Conservation (phyloP, 2,329 filamentous ascomycete species). For the Aspergillus jensenii region DNA sequence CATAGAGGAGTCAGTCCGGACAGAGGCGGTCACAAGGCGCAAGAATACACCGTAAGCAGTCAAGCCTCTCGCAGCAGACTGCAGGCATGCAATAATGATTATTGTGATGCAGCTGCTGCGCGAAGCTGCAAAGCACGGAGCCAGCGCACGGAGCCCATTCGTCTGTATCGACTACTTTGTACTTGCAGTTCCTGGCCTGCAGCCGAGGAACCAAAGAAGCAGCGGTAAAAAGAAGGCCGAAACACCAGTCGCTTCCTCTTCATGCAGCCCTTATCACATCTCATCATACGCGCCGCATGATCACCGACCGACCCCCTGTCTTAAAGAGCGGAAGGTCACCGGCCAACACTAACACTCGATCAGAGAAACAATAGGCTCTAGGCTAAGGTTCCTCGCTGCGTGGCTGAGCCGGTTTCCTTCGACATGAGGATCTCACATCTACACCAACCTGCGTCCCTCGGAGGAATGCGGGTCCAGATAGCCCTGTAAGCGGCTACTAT, state of each 20-base stretch:
- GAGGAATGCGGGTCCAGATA: background rate
- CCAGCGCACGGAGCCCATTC: background rate
- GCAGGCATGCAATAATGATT: background rate
- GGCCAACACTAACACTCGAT: background rate
- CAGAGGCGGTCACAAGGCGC: background rate
- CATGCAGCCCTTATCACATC: conserved; percentile 16
- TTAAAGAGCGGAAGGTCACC: background rate
- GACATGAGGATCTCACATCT: background rate
- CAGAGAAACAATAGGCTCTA: background rate
- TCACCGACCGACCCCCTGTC: background rate
- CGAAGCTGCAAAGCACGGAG: background rate
- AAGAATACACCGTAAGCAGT: background rate
- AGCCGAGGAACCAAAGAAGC: background rate
- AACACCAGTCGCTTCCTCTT: conserved; percentile 9
- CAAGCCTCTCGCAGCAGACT: background rate
- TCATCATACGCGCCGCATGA: conserved; percentile 1
- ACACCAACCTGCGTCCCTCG: background rate
- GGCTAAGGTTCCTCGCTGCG: background rate
- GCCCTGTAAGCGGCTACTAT: background rate
- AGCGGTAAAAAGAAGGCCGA: conserved; percentile 10
- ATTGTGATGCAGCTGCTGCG: background rate
- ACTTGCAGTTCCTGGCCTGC: background rate
- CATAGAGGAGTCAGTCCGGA: background rate
- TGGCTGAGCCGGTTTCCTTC: background rate
- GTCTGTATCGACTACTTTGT: no score